Evolutionary conservation across 2,329 filamentous ascomycete genomes (phyloP), one percentile per base, ranked within the genome.

Genomic region (Calcarisporium arbuscula): DNA sequence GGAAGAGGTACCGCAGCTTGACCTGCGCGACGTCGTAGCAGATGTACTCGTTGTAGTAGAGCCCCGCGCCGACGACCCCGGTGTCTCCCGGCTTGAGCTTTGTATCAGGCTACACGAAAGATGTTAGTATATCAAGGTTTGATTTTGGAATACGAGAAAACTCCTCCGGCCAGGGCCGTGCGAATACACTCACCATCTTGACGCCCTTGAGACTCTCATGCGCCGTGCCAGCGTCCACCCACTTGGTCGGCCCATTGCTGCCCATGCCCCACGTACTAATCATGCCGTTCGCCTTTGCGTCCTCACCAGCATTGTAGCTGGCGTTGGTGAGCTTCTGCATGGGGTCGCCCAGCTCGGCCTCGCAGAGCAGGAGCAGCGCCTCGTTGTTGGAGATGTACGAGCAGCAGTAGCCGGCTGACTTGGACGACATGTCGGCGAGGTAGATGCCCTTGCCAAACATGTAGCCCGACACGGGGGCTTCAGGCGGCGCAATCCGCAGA

Each of bases 391-490:
- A 83, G 40, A 64, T 70, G 44, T 61, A 54, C 0, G 76, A 54
- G 34, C 58, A 72, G 54, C 85, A 92, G 62, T 94, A 94, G 48
- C 77, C 77, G 12, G 85, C 85, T 3, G 82, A 87, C 61, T 94
- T 94, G 53, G 76, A 82, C 0, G 78, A 82, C 70, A 88, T 88
- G 50, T 94, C 86, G 3, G 86, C 86, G 3, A 94, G 72, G 53
- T 94, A 94, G 30, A 94, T 83, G 28, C 87, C 87, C 58, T 94
- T 94, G 38, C 82, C 87, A 46, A 94, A 94, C 83, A 90, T 90
- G 64, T 90, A 88, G 2, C 85, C 85, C 5, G 70, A 74, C 0
- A 79, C 79, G 0, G 86, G 88, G 0, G 87, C 87, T 56, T 94
- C 82, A 0, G 82, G 82, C 0, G 88, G 88, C 6, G 88, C 88